Percentiles rank a stretch among this genome's conserved stretches.
phyloP scores from a whole-genome alignment of 1,139 yeast species.

The Magnusiomyces fungicola region DNA sequence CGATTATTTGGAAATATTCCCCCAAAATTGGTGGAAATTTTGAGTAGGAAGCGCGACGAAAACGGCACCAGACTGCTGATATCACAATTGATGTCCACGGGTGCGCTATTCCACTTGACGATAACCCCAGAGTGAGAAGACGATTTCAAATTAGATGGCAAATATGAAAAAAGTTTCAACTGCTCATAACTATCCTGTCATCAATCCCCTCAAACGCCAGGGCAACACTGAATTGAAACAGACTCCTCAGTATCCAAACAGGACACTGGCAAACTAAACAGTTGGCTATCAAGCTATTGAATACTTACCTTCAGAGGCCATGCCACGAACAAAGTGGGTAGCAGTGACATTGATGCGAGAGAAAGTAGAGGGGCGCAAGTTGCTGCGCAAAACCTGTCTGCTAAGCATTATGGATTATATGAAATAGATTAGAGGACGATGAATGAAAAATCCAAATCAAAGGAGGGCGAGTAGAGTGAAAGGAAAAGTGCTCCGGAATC shows the following conservation, averaged over 20 bases:
- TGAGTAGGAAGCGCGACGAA: no score
- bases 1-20: no score
- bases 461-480: no score
- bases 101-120: no score
- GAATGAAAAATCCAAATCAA: background rate
- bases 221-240: background rate
- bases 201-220: background rate
- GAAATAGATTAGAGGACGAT: background rate
- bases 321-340: constrained; percentile 20
- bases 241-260: background rate
- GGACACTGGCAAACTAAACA: background rate
- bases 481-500: background rate
- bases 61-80: no score
- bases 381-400: constrained; percentile 14
- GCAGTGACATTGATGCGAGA: constrained; percentile 13
- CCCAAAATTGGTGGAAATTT: no score
- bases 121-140: no score
- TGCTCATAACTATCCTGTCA: no score
- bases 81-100: no score
- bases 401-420: constrained; percentile 17
- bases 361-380: constrained; percentile 10
- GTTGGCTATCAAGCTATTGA: no score
- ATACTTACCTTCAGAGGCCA: constrained; percentile 26
- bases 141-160: no score
- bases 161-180: no score